Percentiles rank a stretch among this genome's conserved stretches.
phyloP scores from a whole-genome alignment of 139 green algal species.

The Chlamydomonas incerta region DNA sequence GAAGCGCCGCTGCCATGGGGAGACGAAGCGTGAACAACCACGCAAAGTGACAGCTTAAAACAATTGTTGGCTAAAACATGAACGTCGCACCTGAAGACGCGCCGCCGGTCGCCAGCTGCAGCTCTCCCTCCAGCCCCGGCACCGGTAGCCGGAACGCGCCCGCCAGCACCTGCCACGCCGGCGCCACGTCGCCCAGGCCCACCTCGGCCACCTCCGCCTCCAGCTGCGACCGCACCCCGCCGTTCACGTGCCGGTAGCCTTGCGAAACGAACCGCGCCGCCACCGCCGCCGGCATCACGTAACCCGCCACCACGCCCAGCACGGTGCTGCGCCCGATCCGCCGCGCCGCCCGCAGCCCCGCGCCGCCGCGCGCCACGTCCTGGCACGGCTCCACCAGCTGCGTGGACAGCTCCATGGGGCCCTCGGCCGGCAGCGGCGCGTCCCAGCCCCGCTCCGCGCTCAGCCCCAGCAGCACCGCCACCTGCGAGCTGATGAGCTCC shows the following conservation, averaged over 20 bases:
- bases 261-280: neutral
- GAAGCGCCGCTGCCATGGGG: too few relatives aligned
- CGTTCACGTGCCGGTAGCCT: neutral
- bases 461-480: neutral
- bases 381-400: neutral
- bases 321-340: neutral
- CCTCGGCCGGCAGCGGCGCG: neutral
- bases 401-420: neutral
- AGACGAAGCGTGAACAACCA: too few relatives aligned
- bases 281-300: conserved; percentile 16
- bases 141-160: conserved; percentile 11
- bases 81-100: too few relatives aligned
- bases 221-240: neutral
- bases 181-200: neutral
- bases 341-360: neutral
- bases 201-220: neutral
- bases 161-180: conserved; percentile 19
- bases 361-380: neutral
- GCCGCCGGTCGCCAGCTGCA: too few relatives aligned
- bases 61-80: too few relatives aligned
- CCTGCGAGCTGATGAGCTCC: neutral
- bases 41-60: too few relatives aligned
- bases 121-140: neutral
- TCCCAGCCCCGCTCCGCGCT: neutral
- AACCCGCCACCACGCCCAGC: conserved; percentile 18